Evolutionary conservation across 768 basidiomycete species (phyloP), one percentile per base, ranked within the genome.

Genomic region (Russula emetica): DNA sequence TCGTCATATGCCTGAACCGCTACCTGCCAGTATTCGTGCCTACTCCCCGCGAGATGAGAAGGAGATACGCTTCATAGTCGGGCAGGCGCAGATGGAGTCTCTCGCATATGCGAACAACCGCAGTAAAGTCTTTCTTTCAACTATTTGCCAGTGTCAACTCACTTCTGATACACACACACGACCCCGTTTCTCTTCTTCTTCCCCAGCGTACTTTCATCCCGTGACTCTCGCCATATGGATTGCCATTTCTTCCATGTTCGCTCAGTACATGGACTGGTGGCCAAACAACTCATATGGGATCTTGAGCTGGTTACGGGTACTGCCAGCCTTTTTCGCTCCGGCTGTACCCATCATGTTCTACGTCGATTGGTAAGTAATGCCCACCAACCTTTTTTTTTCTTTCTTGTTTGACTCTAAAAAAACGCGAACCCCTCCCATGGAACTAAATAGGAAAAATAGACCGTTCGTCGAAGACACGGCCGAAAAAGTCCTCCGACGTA

Each of bases 211-310:
- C 68, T 69, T 70, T 1, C 80, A 89, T 69, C 87, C 87, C 14
- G 22, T 87, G n/a, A 78, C 79, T 3, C 67, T 92, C 47, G 78
- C 79, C 45, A 49, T 83, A 24, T 92, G 90, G 90, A 65, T 85
- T 6, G 81, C 74, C 9, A 61, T 88, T 30, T 83, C 88, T 13
- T 79, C 78, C 67, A 71, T 80, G 5, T 82, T 90, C 73, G 74
- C 88, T 40, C 77, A 85, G 61, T 76, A 76, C 53, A 78, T 89
- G 80, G 57, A 79, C 22, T 86, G 85, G 86, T 90, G 86, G 88
- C 90, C 90, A 1, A 74, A 77, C 22, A 70, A 73, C 14, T 70
- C 76, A 14, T 69, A 76, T 63, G 80, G 83, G 9, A 63, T 73
- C 28, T 54, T 82, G 53, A 79, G 81, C 22, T 88, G 83, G 73